Conservation (phyloP, 2,329 filamentous ascomycete genomes). For the Simplicillium sp. region DNA sequence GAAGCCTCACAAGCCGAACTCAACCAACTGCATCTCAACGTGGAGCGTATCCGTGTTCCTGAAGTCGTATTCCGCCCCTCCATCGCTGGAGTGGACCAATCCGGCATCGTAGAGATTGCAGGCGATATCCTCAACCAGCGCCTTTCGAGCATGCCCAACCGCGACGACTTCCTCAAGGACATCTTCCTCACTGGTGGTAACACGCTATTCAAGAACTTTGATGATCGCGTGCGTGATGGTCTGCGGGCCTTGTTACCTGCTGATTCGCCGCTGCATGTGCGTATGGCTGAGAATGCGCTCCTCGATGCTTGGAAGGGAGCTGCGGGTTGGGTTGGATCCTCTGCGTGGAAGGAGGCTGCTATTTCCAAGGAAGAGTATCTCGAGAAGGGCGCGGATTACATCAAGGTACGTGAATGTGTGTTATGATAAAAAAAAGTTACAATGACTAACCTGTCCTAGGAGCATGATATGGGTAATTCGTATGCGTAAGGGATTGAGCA, state of each 20-base stretch:
- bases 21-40: constrained; percentile 89
- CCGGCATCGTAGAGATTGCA: constrained; percentile 84
- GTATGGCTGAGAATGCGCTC: constrained; percentile 65
- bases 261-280: constrained; percentile 56
- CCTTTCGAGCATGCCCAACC: constrained; percentile 46
- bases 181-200: constrained; percentile 94
- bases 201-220: constrained; percentile 77
- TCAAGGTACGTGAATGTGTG: constrained; percentile 55
- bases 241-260: constrained; percentile 64
- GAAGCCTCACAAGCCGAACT: constrained; percentile 67
- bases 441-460: constrained; percentile 26
- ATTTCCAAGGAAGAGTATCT: constrained; percentile 75
- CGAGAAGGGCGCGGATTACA: constrained; percentile 89
- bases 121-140: constrained; percentile 83
- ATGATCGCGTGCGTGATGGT: constrained; percentile 68
- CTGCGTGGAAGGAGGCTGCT: constrained; percentile 51
- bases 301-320: constrained; percentile 93
- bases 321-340: constrained; percentile 66
- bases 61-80: constrained; percentile 89
- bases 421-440: constrained; percentile 1
- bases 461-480: constrained; percentile 58
- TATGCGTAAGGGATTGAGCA: constrained; percentile 27
- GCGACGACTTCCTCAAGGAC: constrained; percentile 67
- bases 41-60: constrained; percentile 88
- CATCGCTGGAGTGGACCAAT: constrained; percentile 88